Base-by-base conservation (phyloP, 1,139 yeast species). In the Geotrichum histeridarum region DNA sequence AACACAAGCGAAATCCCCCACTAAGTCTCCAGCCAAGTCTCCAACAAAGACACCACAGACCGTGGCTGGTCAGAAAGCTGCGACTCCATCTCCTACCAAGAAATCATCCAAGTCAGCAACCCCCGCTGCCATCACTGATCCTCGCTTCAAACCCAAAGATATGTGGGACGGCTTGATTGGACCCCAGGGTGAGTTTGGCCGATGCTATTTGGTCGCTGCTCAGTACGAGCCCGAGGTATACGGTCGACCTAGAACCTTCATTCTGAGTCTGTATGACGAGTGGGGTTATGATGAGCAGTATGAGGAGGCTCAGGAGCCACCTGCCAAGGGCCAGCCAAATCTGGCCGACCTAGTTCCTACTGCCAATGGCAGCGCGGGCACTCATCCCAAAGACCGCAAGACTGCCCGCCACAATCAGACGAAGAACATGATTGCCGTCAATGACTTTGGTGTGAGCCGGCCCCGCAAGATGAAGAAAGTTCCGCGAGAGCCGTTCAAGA, bases 131-230 rank as follows among this genome's bases (percentile, higher is more conserved):
- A 39, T 8, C 11, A 15, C 48, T 37, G 38, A 11, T 3, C 32
- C 48, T n/a, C 15, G n/a, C 6, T 11, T n/a, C 7, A 43, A 41
- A 8, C 48, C 43, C 14, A 36, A 41, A 18, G 70, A 69, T 42
- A 57, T 64, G 11, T 71, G 74, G 74, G 62, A 64, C 17, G 64
- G 64, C 39, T 73, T 79, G 56, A 76, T 86, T 60, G 96, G 96
- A 1, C 77, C 76, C 43, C 93, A 87, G 66, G 98, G 98, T 1
- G 88, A 95, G 48, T 90, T 88, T 74, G 95, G 89, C 6, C 78
- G 95, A 59, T 81, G 90, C 57, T 84, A 84, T 62, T 74, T 91
- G 54, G 80, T 79, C 50, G 82, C 88, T 61, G 77, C 80, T 37
- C 83, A 82, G 60, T 80, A 80, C 63, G 86, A 84, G 64, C 70